Conservation (phyloP, 352 stramenopile genomes). For the Phytophthora fragariae region DNA sequence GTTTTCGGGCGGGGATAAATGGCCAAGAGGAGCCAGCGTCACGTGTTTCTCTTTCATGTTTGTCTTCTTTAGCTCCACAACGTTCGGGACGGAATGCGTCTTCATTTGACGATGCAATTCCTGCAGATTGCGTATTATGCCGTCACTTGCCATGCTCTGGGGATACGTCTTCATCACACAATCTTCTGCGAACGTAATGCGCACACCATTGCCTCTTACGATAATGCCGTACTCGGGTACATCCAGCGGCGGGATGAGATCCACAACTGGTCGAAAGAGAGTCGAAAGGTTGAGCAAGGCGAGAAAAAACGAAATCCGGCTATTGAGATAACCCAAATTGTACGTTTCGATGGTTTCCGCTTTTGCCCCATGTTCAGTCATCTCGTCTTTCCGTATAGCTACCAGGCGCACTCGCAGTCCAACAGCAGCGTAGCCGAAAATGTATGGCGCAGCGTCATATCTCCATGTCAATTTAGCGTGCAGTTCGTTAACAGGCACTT, state of each 20-base stretch:
- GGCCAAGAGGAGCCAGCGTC: too few relatives aligned
- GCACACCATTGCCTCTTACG: slow-evolving; percentile 16
- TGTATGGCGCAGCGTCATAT: slow-evolving; percentile 31
- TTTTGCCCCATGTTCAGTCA: slow-evolving; percentile 20
- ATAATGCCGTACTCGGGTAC: slow-evolving; percentile 14
- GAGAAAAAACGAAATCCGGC: slow-evolving; percentile 29
- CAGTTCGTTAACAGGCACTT: too few relatives aligned
- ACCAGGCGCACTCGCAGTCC: slow-evolving; percentile 31
- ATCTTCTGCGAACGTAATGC: slow-evolving; percentile 20
- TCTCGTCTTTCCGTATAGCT: slow-evolving; percentile 24
- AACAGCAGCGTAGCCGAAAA: slow-evolving; percentile 42
- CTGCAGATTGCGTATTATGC: slow-evolving; percentile 15
- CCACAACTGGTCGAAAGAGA: slow-evolving; percentile 3
- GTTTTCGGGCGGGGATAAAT: too few relatives aligned
- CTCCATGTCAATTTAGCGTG: slow-evolving; percentile 12
- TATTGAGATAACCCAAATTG: slow-evolving; percentile 24
- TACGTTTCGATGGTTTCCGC: slow-evolving; percentile 34
- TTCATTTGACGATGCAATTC: slow-evolving; percentile 22
- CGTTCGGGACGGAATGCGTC: slow-evolving; percentile 12
- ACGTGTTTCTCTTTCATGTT: slow-evolving; percentile 6
- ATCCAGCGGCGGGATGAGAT: slow-evolving; percentile 10
- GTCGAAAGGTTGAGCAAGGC: too few relatives aligned
- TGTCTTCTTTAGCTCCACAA: slow-evolving; percentile 17
- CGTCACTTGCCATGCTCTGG: slow-evolving; percentile 8
- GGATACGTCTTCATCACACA: slow-evolving; percentile 29